Percentiles rank a stretch among this genome's conserved stretches.
Conservation (phyloP, 495 filamentous ascomycete genomes). For the Lasiosphaeriaceae sp. region DNA sequence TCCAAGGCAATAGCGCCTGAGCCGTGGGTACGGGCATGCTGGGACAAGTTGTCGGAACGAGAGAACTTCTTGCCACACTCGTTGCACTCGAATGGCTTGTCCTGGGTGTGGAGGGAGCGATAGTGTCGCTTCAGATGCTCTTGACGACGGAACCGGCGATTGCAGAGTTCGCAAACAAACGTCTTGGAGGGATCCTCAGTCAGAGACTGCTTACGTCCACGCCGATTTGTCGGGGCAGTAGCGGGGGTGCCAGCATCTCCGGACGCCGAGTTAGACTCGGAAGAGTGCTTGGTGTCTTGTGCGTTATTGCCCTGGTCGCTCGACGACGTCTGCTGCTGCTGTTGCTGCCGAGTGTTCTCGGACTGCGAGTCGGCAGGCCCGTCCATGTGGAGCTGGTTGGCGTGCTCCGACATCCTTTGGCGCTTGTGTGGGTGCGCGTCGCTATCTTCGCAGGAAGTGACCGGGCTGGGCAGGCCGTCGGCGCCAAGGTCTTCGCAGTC, state of each 20-base stretch:
- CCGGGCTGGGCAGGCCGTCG: slow-evolving; percentile 45
- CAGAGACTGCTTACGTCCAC: slow-evolving; percentile 96
- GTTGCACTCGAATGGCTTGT: slow-evolving; percentile 96
- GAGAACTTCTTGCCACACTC: slow-evolving; percentile 99
- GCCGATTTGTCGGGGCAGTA: slow-evolving; percentile 74
- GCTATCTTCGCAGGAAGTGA: slow-evolving; percentile 40
- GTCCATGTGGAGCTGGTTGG: slow-evolving; percentile 45
- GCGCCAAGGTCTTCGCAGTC: slow-evolving; percentile 58
- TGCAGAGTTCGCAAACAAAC: slow-evolving; percentile 93
- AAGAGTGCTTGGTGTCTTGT: slow-evolving; percentile 17
- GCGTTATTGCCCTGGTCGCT: slow-evolving; percentile 25
- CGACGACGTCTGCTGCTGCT: slow-evolving; percentile 31
- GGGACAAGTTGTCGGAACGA: slow-evolving; percentile 91
- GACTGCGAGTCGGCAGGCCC: slow-evolving; percentile 38
- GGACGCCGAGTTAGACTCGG: slow-evolving; percentile 23
- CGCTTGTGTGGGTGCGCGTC: slow-evolving; percentile 60
- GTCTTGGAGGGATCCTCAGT: slow-evolving; percentile 99
- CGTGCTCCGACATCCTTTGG: slow-evolving; percentile 53
- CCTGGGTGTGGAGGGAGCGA: slow-evolving; percentile 94
- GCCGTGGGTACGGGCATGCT: slow-evolving; percentile 93
- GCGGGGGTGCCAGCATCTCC: slow-evolving; percentile 34
- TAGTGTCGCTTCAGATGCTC: slow-evolving; percentile 99
- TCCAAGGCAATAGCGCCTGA: slow-evolving; percentile 86
- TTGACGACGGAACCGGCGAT: slow-evolving; percentile 94
- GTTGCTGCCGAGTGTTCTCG: slow-evolving; percentile 25